A percentile compares a stretch with the other conserved stretches of the same genome.
phyloP scores from a whole-genome alignment of 2,329 filamentous ascomycete genomes.

The Talaromyces atroroseus region DNA sequence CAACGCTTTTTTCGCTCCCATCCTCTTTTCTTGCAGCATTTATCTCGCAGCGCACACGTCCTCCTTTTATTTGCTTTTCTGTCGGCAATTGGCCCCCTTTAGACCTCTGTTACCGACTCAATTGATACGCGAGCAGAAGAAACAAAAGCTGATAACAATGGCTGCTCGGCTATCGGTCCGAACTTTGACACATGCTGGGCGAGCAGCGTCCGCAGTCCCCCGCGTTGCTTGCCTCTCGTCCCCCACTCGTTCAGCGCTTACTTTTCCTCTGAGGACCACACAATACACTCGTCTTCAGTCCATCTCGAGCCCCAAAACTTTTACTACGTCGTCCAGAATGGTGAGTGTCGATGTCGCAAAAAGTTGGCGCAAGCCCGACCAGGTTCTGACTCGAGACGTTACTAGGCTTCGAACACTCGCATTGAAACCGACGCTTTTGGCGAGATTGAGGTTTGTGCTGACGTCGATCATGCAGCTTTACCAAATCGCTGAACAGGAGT shows the following conservation, averaged over 20 bases:
- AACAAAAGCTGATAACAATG: constrained; percentile 1
- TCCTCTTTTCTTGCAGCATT: background rate
- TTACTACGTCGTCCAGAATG: constrained; percentile 35
- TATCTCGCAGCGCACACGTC: background rate
- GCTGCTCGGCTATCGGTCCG: constrained; percentile 15
- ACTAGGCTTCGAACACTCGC: constrained; percentile 51
- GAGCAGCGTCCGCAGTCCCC: constrained; percentile 28
- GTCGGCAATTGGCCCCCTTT: constrained; percentile 1
- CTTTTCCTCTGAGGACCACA: constrained; percentile 22
- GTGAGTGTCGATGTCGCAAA: constrained; percentile 18
- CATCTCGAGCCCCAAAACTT: constrained; percentile 30
- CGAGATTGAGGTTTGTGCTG: constrained; percentile 64
- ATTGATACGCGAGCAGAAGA: constrained; percentile 5
- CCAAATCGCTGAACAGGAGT: background rate
- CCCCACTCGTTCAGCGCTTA: constrained; percentile 22
- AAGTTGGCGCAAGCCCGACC: background rate
- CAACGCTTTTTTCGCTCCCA: background rate
- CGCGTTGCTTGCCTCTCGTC: constrained; percentile 24
- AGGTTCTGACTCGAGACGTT: background rate
- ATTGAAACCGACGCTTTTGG: constrained; percentile 97
- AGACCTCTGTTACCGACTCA: background rate
- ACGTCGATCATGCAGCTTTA: background rate
- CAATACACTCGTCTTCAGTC: constrained; percentile 35
- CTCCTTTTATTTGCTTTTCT: background rate
- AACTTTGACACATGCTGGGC: constrained; percentile 30